Evolutionary conservation across 495 filamentous ascomycete genomes (phyloP).

Genomic region (Talaromyces stipitatus): DNA sequence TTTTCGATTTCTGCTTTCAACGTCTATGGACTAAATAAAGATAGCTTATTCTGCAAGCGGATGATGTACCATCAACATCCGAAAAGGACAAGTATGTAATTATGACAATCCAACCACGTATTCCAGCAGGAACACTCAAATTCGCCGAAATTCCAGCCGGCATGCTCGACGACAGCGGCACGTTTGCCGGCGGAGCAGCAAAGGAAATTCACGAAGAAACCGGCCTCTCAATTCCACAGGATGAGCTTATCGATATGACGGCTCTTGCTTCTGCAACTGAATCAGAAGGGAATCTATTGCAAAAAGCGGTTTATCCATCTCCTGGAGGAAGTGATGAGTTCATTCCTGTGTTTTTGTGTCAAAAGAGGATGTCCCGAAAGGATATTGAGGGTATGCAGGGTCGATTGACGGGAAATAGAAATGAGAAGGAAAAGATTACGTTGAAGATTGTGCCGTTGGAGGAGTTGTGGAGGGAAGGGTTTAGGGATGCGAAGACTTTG

Average conservation of each 20-base stretch:
- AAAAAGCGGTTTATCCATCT: conserved; percentile 64
- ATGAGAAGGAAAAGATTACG: conserved; percentile 77
- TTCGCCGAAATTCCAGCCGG: conserved; percentile 81
- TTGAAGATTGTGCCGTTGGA: conserved; percentile 64
- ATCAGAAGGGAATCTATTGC: conserved; percentile 44
- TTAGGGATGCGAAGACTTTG: conserved; percentile 72
- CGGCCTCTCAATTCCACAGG: conserved; percentile 48
- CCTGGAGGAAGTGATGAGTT: conserved; percentile 81
- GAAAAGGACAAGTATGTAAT: conserved; percentile 58
- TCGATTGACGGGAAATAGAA: conserved; percentile 67
- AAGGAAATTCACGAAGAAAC: conserved; percentile 81
- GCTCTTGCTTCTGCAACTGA: conserved; percentile 39
- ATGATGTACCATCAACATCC: conserved; percentile 42
- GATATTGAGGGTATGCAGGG: conserved; percentile 65
- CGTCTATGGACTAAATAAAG: neutral
- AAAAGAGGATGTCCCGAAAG: conserved; percentile 55
- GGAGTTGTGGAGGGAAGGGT: conserved; percentile 69
- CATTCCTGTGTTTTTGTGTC: conserved; percentile 68
- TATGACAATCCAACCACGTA: conserved; percentile 75
- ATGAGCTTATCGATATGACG: conserved; percentile 64
- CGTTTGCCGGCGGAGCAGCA: conserved; percentile 70
- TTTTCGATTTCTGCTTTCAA: neutral
- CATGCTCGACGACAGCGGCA: conserved; percentile 75
- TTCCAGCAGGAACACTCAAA: conserved; percentile 67
- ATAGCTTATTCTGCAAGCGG: conserved; percentile 60